Base-by-base conservation (phyloP, 345 rosid genomes). In the Zanthoxylum bungeanum region DNA sequence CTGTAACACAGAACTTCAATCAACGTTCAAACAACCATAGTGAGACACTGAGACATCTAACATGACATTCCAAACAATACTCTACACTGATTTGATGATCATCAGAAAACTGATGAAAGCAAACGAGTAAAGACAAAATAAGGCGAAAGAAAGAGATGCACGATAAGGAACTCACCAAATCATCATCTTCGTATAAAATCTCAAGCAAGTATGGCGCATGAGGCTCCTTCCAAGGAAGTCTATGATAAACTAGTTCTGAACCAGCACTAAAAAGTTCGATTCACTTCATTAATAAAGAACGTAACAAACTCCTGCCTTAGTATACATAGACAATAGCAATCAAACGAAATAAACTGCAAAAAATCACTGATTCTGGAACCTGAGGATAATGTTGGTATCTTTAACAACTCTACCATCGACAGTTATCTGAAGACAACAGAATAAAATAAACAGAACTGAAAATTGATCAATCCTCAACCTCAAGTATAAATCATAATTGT, bases 201-300 rank as follows among this genome's bases (percentile, higher is more conserved):
- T 80, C 77, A n/a, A 90, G 72, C 64, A 66, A 60, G 79, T 80
- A 79, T 10, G 89, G 96, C 7, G 88, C 84, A 27, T 87, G 89
- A 11, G 88, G 97, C 84, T 88, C 98, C 75, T 84, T 84, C 98
- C 98, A 92, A 9, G 98, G 97, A 76, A 87, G 85, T 85, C 97
- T 87, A 74, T 85, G 85, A 78, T 94, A 91, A 24, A 85, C 81
- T 71, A 91, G 77, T 71, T 82, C 82, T 5, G 87, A 89, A 77
- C 85, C 89, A 77, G 28, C 81, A 76, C 98, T 90, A 75, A 6
- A 60, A 68, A 57, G 64, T 9, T 36, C 34, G 17, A 60, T 73
- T 27, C 30, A 34, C n/a, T n/a, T 9, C 44, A 10, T 39, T 2
- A 51, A 31, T 9, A 64, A n/a, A 53, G 58, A 75, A 65, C n/a